Base-by-base conservation (phyloP, 495 filamentous ascomycete genomes). In the Thermothielavioides terrestris region DNA sequence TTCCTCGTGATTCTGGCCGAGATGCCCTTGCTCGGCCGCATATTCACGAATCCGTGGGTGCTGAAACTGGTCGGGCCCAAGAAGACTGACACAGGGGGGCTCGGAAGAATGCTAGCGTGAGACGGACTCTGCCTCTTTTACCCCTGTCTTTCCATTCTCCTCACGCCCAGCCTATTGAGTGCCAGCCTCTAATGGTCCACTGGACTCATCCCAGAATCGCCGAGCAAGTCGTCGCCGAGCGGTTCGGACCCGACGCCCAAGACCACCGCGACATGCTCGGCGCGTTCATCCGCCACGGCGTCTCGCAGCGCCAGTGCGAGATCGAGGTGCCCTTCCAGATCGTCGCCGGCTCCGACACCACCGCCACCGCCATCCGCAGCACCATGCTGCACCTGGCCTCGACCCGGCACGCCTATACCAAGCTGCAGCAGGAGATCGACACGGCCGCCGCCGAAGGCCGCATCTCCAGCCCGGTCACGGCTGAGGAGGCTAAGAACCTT, bases 261-360 rank as follows among this genome's bases (percentile, higher is more conserved):
- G 53, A 64, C 1, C 35, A 65, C 6, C 38, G 61, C 4, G 63
- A 66, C 28, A 75, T 77, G 68, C 51, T 77, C 31, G 61, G 61
- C 37, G 54, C 57, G 25, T 72, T 65, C 56, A 57, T 68, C 7
- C 60, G 56, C 3, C 52, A 65, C 23, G 66, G 65, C 0, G 31
- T 71, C 25, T 56, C 47, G 1, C 57, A 57, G 21, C 52, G 47
- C 39, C 51, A 70, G 49, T 62, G 55, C 53, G 60, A 68, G 44
- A 20, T 59, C 68, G 49, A 77, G 48, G 67, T 62, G 25, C 25
- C 71, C 2, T 55, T 75, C 27, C 66, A 71, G 56, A 68, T 71
- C 31, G 60, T 81, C 4, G 84, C 83, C 0, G 82, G 81, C 3
- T 76, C 80, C 1, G 83, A 88, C 52, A 84, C 80, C 4, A 81